Evolutionary conservation across 352 stramenopile genomes (phyloP).

Genomic region (Phytophthora colocasiae): DNA sequence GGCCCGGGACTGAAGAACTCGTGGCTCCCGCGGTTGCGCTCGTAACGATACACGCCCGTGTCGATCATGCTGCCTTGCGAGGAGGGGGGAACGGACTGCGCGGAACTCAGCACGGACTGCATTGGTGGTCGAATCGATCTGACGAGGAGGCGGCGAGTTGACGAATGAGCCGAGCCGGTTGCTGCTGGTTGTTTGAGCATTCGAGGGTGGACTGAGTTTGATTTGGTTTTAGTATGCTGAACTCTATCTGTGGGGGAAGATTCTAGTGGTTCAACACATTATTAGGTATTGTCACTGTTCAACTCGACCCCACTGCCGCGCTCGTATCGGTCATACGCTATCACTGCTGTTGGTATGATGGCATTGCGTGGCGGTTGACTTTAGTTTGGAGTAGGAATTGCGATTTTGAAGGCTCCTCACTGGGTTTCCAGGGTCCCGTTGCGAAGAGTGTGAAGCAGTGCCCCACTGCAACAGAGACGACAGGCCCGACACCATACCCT

Average conservation of each 20-base stretch:
- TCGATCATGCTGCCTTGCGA: conserved; percentile 56
- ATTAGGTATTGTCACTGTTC: too few species aligned
- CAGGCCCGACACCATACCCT: conserved; percentile 50
- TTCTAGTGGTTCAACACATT: conserved; percentile 6
- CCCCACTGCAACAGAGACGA: conserved; percentile 63
- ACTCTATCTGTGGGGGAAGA: conserved; percentile 1
- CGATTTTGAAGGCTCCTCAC: conserved; percentile 39
- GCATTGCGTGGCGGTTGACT: conserved; percentile 48
- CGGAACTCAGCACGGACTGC: conserved; percentile 22
- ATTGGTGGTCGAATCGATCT: conserved; percentile 19
- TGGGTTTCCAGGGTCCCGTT: conserved; percentile 52
- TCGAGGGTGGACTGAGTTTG: background rate
- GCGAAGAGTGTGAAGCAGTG: conserved; percentile 68
- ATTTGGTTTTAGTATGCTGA: conserved; percentile 11
- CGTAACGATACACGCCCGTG: conserved; percentile 79
- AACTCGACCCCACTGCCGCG: too few species aligned
- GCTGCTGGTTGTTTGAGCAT: conserved; percentile 6
- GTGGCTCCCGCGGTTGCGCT: conserved; percentile 67
- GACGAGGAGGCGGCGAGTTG: conserved; percentile 4
- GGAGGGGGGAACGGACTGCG: conserved; percentile 27
- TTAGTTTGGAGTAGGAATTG: conserved; percentile 55
- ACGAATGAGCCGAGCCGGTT: conserved; percentile 12
- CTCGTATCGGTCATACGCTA: background rate
- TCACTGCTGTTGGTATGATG: background rate
- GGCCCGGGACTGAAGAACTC: conserved; percentile 84